phyloP scores from a whole-genome alignment of 306 rosid species.

The Prunus padus region DNA sequence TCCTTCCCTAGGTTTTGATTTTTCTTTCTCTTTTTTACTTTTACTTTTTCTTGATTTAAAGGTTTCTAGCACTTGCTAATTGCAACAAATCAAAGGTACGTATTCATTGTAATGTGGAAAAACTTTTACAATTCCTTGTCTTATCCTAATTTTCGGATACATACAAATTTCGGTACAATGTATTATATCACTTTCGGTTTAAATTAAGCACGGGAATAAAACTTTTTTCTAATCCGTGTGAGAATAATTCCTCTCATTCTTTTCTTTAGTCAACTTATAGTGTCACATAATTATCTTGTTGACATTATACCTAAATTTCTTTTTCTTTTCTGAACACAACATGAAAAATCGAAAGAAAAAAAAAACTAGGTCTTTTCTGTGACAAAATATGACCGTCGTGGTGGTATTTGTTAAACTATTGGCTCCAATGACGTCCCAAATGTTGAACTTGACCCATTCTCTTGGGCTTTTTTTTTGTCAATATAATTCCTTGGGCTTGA shows the following conservation, averaged over 20 bases:
- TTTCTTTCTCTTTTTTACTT: neutral
- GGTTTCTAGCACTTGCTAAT: neutral
- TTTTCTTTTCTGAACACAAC: neutral
- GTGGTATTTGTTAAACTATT: no score
- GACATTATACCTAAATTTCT: no score
- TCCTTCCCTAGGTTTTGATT: neutral
- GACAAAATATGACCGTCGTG: neutral
- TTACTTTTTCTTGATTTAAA: neutral
- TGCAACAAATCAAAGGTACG: no score
- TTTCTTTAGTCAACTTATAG: neutral
- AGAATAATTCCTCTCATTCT: neutral
- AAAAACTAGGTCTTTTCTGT: no score
- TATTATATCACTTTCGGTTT: neutral
- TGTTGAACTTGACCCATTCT: no score
- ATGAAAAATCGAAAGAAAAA: no score
- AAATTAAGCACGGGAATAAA: neutral
- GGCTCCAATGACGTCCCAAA: no score
- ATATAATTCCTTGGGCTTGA: neutral
- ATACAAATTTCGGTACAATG: neutral
- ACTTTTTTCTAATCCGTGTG: neutral
- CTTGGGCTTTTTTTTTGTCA: no score
- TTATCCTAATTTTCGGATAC: no score
- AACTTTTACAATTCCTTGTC: neutral
- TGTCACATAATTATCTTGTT: neutral
- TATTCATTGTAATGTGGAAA: no score